A percentile compares a stretch with the other conserved stretches of the same genome.
These are phyloP conservation scores for Alternaria gansuensis DNA, from an alignment of 2,329 filamentous ascomycete genomes.

Conservation along the genomic window DNA sequence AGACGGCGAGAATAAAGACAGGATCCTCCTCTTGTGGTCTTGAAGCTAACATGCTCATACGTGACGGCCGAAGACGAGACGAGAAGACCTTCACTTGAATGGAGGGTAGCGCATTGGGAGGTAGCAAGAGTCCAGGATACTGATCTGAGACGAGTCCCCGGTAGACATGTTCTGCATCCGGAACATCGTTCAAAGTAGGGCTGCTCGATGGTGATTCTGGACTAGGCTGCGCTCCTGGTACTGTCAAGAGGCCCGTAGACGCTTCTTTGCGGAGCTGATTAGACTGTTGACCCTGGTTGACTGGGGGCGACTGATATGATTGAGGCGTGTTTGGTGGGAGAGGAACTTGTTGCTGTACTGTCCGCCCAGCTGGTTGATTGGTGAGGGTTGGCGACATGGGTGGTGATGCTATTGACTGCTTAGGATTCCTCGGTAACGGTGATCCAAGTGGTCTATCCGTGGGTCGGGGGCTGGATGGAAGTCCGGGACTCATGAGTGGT, in stretches of 20 bases:
- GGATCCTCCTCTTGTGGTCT: constrained; percentile 88
- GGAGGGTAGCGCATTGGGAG: constrained; percentile 86
- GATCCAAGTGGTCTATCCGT: constrained; percentile 67
- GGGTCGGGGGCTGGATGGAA: constrained; percentile 69
- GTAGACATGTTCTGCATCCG: constrained; percentile 66
- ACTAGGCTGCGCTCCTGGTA: constrained; percentile 46
- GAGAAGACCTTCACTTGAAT: constrained; percentile 89
- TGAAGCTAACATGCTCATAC: constrained; percentile 81
- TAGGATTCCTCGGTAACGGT: constrained; percentile 66
- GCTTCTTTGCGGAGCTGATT: constrained; percentile 38
- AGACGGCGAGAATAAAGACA: constrained; percentile 89
- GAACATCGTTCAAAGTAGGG: constrained; percentile 38
- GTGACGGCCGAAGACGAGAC: constrained; percentile 91
- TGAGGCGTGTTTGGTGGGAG: constrained; percentile 74
- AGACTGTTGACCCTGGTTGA: constrained; percentile 52
- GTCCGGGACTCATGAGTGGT: constrained; percentile 68
- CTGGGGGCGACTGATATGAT: constrained; percentile 65
- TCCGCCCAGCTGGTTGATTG: constrained; percentile 72
- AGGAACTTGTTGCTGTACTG: constrained; percentile 76
- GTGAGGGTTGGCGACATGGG: constrained; percentile 71
- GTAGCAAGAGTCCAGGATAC: constrained; percentile 83
- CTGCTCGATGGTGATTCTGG: constrained; percentile 45
- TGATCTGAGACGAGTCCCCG: constrained; percentile 84
- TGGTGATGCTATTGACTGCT: constrained; percentile 68
- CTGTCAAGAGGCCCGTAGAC: constrained; percentile 40